Conservation (phyloP, 768 basidiomycete genomes). For the Thelephora aurantiotincta region DNA sequence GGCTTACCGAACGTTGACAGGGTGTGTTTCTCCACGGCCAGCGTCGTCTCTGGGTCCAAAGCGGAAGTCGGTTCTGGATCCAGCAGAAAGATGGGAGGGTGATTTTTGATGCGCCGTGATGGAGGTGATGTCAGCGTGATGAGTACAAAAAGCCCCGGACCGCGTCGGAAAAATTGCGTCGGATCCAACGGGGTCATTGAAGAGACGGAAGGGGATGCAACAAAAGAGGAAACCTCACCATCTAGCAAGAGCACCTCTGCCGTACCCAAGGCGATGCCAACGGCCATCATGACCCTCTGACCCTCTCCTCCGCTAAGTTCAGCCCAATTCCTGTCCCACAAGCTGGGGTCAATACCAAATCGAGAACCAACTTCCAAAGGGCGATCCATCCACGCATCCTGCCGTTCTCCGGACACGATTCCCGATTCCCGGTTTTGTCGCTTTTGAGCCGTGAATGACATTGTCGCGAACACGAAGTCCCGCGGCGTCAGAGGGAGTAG, state of each 20-base stretch:
- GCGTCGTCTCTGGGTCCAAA: constrained; percentile 54
- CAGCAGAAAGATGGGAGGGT: background rate
- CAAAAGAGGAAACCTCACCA: constrained; percentile 31
- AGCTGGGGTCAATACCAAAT: constrained; percentile 53
- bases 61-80: constrained; percentile 78
- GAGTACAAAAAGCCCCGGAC: too few relatives aligned
- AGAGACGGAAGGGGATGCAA: background rate
- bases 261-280: constrained; percentile 55
- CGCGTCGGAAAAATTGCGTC: background rate
- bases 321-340: constrained; percentile 75
- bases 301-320: constrained; percentile 78
- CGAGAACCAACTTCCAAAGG: constrained; percentile 38
- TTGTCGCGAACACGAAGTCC: constrained; percentile 50
- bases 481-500: constrained; percentile 72
- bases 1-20: constrained; percentile 32
- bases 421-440: constrained; percentile 4
- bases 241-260: constrained; percentile 73
- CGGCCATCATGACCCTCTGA: constrained; percentile 70
- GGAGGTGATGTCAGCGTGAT: background rate
- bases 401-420: background rate
- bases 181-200: background rate
- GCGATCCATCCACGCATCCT: constrained; percentile 3
- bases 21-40: constrained; percentile 52
- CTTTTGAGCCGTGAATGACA: constrained; percentile 33
- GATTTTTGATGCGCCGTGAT: background rate